These are phyloP conservation scores for Chaetomium sp. DNA, from an alignment of 2,329 filamentous ascomycete species.

Conservation along the genomic window DNA sequence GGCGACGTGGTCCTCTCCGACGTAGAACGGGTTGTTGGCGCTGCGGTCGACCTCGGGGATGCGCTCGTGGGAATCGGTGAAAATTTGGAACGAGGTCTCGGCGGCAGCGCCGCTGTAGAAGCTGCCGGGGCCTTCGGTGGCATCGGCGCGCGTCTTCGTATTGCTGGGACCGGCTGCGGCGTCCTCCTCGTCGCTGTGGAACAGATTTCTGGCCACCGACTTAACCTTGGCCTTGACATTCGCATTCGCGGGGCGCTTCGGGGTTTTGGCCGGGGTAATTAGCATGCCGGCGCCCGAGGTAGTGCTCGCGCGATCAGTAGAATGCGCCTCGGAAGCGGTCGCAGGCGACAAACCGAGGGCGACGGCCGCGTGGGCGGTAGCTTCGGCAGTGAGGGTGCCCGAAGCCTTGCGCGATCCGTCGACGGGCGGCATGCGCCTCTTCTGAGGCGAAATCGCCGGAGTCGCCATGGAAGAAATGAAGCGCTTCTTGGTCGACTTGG, in stretches of 20 bases:
- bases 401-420: conserved; percentile 44
- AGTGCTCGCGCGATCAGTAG: conserved; percentile 12
- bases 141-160: conserved; percentile 51
- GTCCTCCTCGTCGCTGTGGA: conserved; percentile 53
- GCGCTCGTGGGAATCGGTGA: conserved; percentile 73
- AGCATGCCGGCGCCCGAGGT: conserved; percentile 48
- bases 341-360: conserved; percentile 32
- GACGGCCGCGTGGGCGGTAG: conserved; percentile 37
- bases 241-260: conserved; percentile 53
- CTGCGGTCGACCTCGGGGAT: conserved; percentile 61
- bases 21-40: conserved; percentile 66
- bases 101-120: conserved; percentile 50
- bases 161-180: conserved; percentile 54
- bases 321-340: conserved; percentile 27
- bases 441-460: conserved; percentile 42
- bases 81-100: conserved; percentile 61
- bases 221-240: conserved; percentile 46
- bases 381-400: conserved; percentile 38
- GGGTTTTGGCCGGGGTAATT: conserved; percentile 74
- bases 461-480: conserved; percentile 31
- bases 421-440: conserved; percentile 43
- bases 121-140: conserved; percentile 52
- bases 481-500: conserved; percentile 24
- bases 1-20: conserved; percentile 34
- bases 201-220: conserved; percentile 54